Evolutionary conservation across 73 alveolate species (phyloP), one percentile per base, ranked within the genome.

Genomic region (Stentor roeselii): DNA sequence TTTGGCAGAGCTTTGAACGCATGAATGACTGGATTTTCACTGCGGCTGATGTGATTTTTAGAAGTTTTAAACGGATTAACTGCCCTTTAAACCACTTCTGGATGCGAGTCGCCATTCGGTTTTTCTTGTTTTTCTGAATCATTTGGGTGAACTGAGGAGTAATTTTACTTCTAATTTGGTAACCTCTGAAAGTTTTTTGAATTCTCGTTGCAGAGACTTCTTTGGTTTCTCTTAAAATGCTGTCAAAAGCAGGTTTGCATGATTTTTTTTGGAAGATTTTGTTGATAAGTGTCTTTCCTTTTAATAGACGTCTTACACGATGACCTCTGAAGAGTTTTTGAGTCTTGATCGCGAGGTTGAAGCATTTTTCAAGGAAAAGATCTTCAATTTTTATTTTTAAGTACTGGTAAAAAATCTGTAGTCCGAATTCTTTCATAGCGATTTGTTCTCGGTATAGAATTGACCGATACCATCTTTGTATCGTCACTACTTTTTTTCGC

Each of bases 181-280:
- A 76, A 0, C 67, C 84, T 21, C 84, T 27, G 74, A 76, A 41
- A 1, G 6, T 36, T 76, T 41, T 76, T 41, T 76, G 74, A 14
- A 76, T 76, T 76, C 32, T 1, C 0, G 39, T 35, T 27, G 84
- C 84, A 36, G 84, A 78, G n/a, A 15, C 39, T 0, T n/a, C 21
- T 3, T 35, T 39, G n/a, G 14, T 76, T 41, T 35, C 30, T 6
- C 27, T 27, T 6, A 27, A 37, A n/a, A 39, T 76, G 32, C 39
- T 76, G 11, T 76, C 74, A n/a, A n/a, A n/a, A n/a, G n/a, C n/a
- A n/a, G n/a, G n/a, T n/a, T n/a, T n/a, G n/a, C n/a, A n/a, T n/a
- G n/a, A n/a, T n/a, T n/a, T n/a, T n/a, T n/a, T n/a, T n/a, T n/a
- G n/a, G n/a, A n/a, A n/a, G n/a, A n/a, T n/a, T n/a, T n/a, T n/a